Evolutionary conservation across 768 basidiomycete species (phyloP), one percentile per base, ranked within the genome.

Genomic region (Suillus clintonianus): DNA sequence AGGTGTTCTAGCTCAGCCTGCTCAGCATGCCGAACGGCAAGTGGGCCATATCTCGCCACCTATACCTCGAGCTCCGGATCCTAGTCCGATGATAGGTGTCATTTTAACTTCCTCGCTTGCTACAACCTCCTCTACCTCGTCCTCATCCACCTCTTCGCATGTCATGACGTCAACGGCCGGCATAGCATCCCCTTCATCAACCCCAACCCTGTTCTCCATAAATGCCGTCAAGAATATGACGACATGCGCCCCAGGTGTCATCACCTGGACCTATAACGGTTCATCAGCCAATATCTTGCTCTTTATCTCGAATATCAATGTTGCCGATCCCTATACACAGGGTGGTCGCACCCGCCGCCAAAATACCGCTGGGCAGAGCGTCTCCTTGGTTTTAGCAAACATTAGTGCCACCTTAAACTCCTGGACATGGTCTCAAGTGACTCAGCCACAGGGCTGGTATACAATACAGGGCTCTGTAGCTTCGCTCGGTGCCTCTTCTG

Each of bases 381-480:
- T 79, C 15, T 63, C 70, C 2, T 53, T 71, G 3, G 55, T 56
- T 15, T 27, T 87, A 34, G 75, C 64, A 15, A 62, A 64, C 0
- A 68, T 69, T 9, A 51, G 75, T 60, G 75, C 83, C 5, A 32
- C 56, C 14, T 30, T 17, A 1, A 8, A 13, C 0, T 61, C 60
- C 19, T 85, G 74, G 71, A 72, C 68, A 4, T 87, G 88, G 87
- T 5, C 70, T 1, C 51, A 73, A 3, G 85, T 89, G 55, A 77
- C 78, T 62, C 71, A 86, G 27, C 70, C 82, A 0, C 72, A 78
- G 59, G 87, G 87, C 4, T 81, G 78, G 79, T 89, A 89, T 67
- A 51, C 65, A 14, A 55, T 82, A 50, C 56, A 66, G 57, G 80
- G 73, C 37, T 27, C 64, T 6, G 14, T 62, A 27, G 62, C 64